Conservation (phyloP, 352 stramenopile species). For the Globisporangium cystogenes region DNA sequence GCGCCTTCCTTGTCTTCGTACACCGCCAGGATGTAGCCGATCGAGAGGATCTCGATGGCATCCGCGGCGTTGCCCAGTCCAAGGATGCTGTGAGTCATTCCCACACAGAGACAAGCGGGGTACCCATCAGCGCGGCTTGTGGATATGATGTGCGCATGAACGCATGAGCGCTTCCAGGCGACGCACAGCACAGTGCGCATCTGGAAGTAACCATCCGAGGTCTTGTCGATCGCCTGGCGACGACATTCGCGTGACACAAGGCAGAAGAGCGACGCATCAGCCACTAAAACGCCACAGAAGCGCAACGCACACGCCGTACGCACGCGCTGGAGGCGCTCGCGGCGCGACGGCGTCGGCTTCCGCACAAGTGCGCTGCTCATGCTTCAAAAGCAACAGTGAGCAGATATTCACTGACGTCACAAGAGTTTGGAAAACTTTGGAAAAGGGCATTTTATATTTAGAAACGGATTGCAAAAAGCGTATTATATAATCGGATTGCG, state of each 20-base stretch:
- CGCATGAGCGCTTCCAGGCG: too few relatives aligned
- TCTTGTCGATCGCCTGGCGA: constrained; percentile 43
- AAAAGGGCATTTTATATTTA: too few relatives aligned
- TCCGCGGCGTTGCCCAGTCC: constrained; percentile 85
- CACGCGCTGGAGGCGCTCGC: constrained; percentile 12
- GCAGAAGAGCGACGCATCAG: neutral
- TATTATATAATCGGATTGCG: too few relatives aligned
- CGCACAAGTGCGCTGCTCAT: constrained; percentile 1
- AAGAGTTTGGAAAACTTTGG: too few relatives aligned
- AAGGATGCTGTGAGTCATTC: constrained; percentile 38
- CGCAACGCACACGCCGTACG: neutral
- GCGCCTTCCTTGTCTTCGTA: constrained; percentile 70
- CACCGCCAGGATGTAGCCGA: constrained; percentile 88
- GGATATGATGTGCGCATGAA: too few relatives aligned
- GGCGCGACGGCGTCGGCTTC: constrained; percentile 1
- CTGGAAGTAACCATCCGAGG: constrained; percentile 62
- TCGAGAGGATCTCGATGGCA: constrained; percentile 88
- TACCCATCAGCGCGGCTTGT: neutral
- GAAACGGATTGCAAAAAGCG: too few relatives aligned
- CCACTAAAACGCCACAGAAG: neutral
- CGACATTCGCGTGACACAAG: neutral
- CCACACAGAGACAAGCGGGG: neutral
- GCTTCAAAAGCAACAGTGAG: too few relatives aligned
- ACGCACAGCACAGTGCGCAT: constrained; percentile 61
- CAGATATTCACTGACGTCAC: too few relatives aligned